A percentile compares a stretch with the other conserved stretches of the same genome.
Evolutionary conservation across 768 basidiomycete species (phyloP).

Genomic region (Neoboletus subvelutipes): DNA sequence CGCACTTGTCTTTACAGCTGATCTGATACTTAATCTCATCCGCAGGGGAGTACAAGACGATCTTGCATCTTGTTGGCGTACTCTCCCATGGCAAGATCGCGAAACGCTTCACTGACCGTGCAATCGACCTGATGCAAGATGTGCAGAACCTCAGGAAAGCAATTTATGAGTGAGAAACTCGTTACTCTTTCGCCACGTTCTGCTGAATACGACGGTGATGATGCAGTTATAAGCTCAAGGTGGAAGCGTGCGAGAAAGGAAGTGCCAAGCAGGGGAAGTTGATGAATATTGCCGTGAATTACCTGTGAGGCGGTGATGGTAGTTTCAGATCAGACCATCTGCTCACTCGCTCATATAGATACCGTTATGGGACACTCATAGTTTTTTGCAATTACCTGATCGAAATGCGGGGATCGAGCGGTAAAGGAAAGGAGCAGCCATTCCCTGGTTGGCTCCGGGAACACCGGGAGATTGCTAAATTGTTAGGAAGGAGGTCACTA

Average conservation of each 20-base stretch:
- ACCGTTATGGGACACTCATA: constrained; percentile 88
- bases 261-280: constrained; percentile 76
- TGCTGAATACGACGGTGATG: constrained; percentile 7
- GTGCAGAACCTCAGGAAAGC: constrained; percentile 97
- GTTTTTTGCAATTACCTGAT: constrained; percentile 95
- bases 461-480: constrained; percentile 80
- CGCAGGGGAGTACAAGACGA: constrained; percentile 96
- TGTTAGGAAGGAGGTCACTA: constrained; percentile 66
- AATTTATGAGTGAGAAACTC: constrained; percentile 77
- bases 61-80: constrained; percentile 90
- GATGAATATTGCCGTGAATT: constrained; percentile 79
- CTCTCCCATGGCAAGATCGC: constrained; percentile 91
- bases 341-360: constrained; percentile 41
- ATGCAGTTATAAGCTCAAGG: constrained; percentile 84
- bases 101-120: constrained; percentile 84
- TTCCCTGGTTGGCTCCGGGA: constrained; percentile 85
- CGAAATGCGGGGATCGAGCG: constrained; percentile 51
- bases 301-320: constrained; percentile 54
- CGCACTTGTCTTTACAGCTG: background rate
- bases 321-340: constrained; percentile 1
- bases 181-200: background rate
- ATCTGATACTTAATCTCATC: constrained; percentile 1
- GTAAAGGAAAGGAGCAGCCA: constrained; percentile 39
- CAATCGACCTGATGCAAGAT: constrained; percentile 91
- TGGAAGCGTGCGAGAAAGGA: constrained; percentile 77